These are phyloP conservation scores for Ophiostoma sp. DNA, from an alignment of 2,329 filamentous ascomycete species.

Conservation along the genomic window DNA sequence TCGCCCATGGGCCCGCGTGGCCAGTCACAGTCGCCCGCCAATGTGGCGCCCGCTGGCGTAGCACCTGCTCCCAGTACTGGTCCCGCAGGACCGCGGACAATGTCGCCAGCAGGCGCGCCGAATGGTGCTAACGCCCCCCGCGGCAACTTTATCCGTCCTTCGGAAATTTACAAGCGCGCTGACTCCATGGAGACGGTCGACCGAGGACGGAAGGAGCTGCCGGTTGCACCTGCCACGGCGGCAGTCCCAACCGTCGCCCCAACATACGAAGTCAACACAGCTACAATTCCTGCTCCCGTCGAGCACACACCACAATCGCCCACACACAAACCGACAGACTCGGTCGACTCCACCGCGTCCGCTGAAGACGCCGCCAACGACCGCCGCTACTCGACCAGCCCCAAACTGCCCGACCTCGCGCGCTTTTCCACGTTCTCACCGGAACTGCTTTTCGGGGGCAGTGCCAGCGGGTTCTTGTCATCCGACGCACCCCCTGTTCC, in stretches of 20 bases:
- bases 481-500: constrained; percentile 35
- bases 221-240: constrained; percentile 3
- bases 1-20: constrained; percentile 43
- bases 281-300: not conserved
- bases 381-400: constrained; percentile 51
- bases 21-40: constrained; percentile 30
- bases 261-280: not conserved
- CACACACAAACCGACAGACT: constrained; percentile 19
- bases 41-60: constrained; percentile 16
- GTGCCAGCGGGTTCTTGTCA: constrained; percentile 31
- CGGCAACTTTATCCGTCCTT: constrained; percentile 67
- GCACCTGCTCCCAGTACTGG: constrained; percentile 28
- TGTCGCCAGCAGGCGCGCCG: constrained; percentile 40
- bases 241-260: not conserved
- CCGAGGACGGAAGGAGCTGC: constrained; percentile 19
- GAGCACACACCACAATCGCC: not conserved
- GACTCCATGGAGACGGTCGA: not conserved
- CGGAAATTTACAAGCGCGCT: constrained; percentile 74
- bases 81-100: constrained; percentile 6
- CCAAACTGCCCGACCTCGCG: constrained; percentile 57
- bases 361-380: constrained; percentile 12
- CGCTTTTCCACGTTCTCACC: constrained; percentile 62
- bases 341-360: constrained; percentile 2
- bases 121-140: constrained; percentile 39
- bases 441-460: constrained; percentile 53